Percentiles rank a stretch among this genome's conserved stretches.
phyloP scores from a whole-genome alignment of 2,329 filamentous ascomycete genomes.

The Ceratocystis destructans region DNA sequence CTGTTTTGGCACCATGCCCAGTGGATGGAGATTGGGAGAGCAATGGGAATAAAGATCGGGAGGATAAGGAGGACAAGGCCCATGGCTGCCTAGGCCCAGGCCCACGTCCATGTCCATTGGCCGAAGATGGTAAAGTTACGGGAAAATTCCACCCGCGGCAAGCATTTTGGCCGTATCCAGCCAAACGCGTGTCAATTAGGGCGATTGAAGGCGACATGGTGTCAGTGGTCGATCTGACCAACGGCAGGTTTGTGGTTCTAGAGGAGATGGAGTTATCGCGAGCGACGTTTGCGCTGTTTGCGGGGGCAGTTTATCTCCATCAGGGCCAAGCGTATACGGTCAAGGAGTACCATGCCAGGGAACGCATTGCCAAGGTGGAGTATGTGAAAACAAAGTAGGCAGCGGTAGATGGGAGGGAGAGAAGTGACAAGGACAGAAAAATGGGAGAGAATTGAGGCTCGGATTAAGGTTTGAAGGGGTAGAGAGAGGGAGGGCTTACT shows the following conservation, averaged over 20 bases:
- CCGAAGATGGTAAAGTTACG: conserved; percentile 24
- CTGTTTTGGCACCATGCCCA: conserved; percentile 33
- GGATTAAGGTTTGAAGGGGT: neutral
- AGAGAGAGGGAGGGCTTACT: too few relatives aligned
- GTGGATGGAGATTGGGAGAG: too few relatives aligned
- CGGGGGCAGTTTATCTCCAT: conserved; percentile 92
- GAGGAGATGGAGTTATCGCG: conserved; percentile 93
- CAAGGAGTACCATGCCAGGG: conserved; percentile 70
- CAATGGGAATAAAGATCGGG: too few relatives aligned
- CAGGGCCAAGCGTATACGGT: conserved; percentile 91
- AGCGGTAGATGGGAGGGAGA: neutral
- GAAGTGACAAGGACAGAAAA: neutral
- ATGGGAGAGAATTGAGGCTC: neutral
- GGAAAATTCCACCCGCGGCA: conserved; percentile 87
- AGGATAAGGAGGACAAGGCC: neutral
- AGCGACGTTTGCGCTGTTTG: conserved; percentile 92
- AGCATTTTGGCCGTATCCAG: conserved; percentile 73
- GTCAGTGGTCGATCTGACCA: conserved; percentile 77
- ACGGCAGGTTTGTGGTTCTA: conserved; percentile 68
- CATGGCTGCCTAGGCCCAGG: neutral
- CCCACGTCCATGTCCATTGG: neutral
- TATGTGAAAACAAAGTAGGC: conserved; percentile 43
- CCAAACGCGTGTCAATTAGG: conserved; percentile 70
- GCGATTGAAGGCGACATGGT: conserved; percentile 86
- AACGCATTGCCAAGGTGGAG: conserved; percentile 73